Evolutionary conservation across 768 basidiomycete species (phyloP).

Genomic region (Lentinula aciculospora): DNA sequence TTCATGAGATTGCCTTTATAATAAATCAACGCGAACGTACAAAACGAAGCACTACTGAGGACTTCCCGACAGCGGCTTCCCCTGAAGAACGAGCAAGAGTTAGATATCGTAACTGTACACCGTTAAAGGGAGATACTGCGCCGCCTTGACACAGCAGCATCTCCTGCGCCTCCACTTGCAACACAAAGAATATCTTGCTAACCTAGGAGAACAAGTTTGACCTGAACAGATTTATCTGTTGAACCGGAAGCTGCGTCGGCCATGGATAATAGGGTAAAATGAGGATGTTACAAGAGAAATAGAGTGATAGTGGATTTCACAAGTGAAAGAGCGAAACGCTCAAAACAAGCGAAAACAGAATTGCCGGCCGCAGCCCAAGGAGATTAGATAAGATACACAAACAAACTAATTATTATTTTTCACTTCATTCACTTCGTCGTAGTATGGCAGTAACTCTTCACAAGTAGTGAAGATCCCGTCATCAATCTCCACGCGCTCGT

Average conservation of each 20-base stretch:
- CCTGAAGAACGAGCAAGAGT: constrained; percentile 40
- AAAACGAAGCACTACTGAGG: constrained; percentile 96
- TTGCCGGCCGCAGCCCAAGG: neutral
- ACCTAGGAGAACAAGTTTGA: constrained; percentile 97
- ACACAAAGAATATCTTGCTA: constrained; percentile 19
- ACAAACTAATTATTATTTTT: no score
- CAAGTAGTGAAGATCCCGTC: constrained; percentile 38
- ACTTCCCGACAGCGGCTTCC: constrained; percentile 98
- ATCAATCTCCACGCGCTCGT: constrained; percentile 32
- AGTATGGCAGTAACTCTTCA: constrained; percentile 34
- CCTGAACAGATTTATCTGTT: constrained; percentile 89
- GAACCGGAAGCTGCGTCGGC: constrained; percentile 70
- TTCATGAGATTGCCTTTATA: neutral
- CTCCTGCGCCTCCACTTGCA: neutral
- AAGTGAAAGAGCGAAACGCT: neutral
- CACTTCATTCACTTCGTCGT: neutral
- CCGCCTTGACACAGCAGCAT: neutral
- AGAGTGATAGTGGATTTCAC: neutral
- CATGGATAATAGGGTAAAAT: constrained; percentile 38
- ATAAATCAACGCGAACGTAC: constrained; percentile 43
- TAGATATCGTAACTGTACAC: constrained; percentile 4
- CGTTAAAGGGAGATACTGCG: neutral
- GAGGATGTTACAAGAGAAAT: constrained; percentile 9
- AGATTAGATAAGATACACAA: neutral
- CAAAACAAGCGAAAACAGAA: neutral